Evolutionary conservation across 164 flowering plant species (phyloP).

Genomic region (Akebia trifoliata): DNA sequence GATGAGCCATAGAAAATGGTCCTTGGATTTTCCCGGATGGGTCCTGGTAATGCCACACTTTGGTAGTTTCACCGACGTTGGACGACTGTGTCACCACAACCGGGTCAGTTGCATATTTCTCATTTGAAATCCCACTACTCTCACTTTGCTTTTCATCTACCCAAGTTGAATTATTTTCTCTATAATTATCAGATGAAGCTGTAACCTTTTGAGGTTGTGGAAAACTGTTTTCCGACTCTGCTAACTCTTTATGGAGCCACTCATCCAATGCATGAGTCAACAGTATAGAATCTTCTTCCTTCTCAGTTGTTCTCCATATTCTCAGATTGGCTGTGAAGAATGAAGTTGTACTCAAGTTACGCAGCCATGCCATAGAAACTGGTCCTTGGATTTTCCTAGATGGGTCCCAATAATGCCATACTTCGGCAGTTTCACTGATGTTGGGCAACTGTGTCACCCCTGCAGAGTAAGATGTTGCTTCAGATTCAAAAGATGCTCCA

Average conservation of each 20-base stretch:
- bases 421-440: slow-evolving; percentile 52
- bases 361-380: slow-evolving; percentile 71
- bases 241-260: slow-evolving; percentile 33
- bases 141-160: too few species aligned
- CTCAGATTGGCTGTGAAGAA: slow-evolving; percentile 61
- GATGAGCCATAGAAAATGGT: slow-evolving; percentile 89
- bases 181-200: not conserved
- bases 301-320: slow-evolving; percentile 55
- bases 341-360: slow-evolving; percentile 71
- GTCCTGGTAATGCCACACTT: slow-evolving; percentile 87
- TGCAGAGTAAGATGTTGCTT: slow-evolving; percentile 22
- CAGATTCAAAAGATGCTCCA: slow-evolving; percentile 31
- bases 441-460: slow-evolving; percentile 19
- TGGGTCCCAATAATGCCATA: slow-evolving; percentile 84
- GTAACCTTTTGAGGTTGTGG: slow-evolving; percentile 15
- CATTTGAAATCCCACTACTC: too few species aligned
- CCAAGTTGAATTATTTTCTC: not conserved
- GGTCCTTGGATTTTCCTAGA: slow-evolving; percentile 82
- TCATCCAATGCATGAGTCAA: slow-evolving; percentile 56
- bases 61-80: slow-evolving; percentile 58
- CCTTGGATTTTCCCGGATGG: slow-evolving; percentile 90
- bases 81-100: slow-evolving; percentile 18
- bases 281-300: slow-evolving; percentile 51
- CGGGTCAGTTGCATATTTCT: too few species aligned
- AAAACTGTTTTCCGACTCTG: too few species aligned